phyloP scores from a whole-genome alignment of 2,329 filamentous ascomycete species.

The Xylaria sp. region DNA sequence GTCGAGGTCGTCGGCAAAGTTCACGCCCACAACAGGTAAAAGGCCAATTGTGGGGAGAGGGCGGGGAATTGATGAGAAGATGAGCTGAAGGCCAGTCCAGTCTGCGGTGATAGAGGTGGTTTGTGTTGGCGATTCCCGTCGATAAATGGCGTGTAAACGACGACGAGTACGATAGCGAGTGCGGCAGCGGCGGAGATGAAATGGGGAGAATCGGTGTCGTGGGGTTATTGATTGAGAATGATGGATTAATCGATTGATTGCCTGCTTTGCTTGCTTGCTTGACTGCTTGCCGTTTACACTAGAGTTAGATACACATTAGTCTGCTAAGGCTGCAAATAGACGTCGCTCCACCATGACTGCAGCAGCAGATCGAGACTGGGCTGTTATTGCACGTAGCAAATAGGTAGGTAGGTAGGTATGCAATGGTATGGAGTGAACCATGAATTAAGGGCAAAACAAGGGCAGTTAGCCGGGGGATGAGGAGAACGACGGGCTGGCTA shows the following conservation, averaged over 20 bases:
- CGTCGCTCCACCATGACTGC: conserved; percentile 7
- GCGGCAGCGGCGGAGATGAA: conserved; percentile 12
- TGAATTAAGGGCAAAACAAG: conserved; percentile 7
- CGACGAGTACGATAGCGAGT: background rate
- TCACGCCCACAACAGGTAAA: background rate
- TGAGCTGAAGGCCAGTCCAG: background rate
- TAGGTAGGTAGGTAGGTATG: background rate
- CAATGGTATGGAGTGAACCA: background rate
- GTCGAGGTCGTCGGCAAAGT: conserved; percentile 10
- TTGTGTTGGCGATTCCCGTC: background rate
- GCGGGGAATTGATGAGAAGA: background rate
- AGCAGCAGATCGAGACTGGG: background rate
- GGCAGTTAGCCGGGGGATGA: conserved; percentile 13
- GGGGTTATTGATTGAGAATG: conserved; percentile 10
- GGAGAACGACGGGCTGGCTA: no score
- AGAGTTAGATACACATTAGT: conserved; percentile 9
- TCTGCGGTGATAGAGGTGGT: background rate
- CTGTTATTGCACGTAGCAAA: no score
- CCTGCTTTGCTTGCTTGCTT: no score
- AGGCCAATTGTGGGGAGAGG: conserved; percentile 6
- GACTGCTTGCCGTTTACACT: conserved; percentile 6
- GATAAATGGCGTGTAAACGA: background rate
- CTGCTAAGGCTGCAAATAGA: conserved; percentile 21
- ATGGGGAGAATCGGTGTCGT: conserved; percentile 7
- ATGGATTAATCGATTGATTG: no score